These are phyloP conservation scores for Penicillium antarcticum DNA, from an alignment of 495 filamentous ascomycete genomes.

Conservation along the genomic window DNA sequence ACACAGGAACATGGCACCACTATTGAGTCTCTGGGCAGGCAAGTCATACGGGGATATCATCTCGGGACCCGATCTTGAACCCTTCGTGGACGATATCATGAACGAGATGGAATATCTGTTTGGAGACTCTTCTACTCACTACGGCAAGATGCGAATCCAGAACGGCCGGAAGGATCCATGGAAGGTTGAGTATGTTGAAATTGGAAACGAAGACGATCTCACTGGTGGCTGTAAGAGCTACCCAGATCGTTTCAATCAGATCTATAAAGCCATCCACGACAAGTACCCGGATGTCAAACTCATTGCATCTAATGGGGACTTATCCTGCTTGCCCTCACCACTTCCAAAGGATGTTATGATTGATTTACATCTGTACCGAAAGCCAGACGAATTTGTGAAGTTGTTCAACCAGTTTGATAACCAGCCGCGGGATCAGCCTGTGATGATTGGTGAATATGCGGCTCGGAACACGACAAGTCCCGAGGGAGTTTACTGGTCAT, in stretches of 20 bases:
- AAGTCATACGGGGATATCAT: constrained; percentile 53
- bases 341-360: constrained; percentile 34
- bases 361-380: constrained; percentile 51
- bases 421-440: constrained; percentile 35
- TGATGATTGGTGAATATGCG: constrained; percentile 56
- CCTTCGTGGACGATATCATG: constrained; percentile 54
- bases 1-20: constrained; percentile 43
- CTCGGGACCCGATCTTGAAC: constrained; percentile 29
- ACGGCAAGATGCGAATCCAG: constrained; percentile 38
- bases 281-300: constrained; percentile 46
- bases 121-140: constrained; percentile 27
- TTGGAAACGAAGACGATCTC: constrained; percentile 57
- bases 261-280: constrained; percentile 42
- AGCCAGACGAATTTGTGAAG: constrained; percentile 45
- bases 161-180: constrained; percentile 45
- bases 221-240: constrained; percentile 37
- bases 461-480: constrained; percentile 46
- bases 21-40: constrained; percentile 59
- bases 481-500: constrained; percentile 31
- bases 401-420: constrained; percentile 58
- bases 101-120: constrained; percentile 55
- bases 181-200: constrained; percentile 47
- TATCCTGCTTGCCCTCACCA: constrained; percentile 22
- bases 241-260: constrained; percentile 43
- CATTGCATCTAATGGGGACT: constrained; percentile 35